Conservation (phyloP, 2,329 filamentous ascomycete species). For the Cladophialophora chaetospira region DNA sequence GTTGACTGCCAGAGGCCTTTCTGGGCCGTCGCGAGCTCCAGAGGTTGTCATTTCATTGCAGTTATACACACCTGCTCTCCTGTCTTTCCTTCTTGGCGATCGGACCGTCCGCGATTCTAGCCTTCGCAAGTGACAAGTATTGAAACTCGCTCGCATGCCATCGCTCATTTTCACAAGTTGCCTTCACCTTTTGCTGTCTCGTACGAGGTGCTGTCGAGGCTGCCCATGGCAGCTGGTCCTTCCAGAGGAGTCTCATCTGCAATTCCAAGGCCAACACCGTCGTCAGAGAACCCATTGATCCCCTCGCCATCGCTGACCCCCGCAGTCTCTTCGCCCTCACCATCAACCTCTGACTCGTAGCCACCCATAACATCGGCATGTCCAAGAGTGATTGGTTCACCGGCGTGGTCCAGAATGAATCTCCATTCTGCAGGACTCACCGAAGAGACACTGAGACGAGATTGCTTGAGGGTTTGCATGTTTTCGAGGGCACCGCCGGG, state of each 20-base stretch:
- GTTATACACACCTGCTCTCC: too few relatives aligned
- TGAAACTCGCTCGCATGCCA: too few relatives aligned
- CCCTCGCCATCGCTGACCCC: slow-evolving; percentile 16
- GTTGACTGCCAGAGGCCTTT: too few relatives aligned
- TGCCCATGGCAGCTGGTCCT: not conserved
- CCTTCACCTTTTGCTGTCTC: not conserved
- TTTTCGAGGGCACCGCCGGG: slow-evolving; percentile 61
- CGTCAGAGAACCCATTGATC: not conserved
- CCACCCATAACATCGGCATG: slow-evolving; percentile 21
- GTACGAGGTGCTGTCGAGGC: not conserved
- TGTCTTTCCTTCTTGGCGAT: too few relatives aligned
- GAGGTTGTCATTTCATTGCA: too few relatives aligned
- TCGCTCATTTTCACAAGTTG: too few relatives aligned
- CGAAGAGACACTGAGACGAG: slow-evolving; percentile 72
- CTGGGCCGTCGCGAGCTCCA: too few relatives aligned
- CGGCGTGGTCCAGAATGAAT: slow-evolving; percentile 49
- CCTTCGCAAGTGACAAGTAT: too few relatives aligned
- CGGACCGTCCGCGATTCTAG: too few relatives aligned
- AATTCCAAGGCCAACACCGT: not conserved
- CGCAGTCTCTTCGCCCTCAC: slow-evolving; percentile 26
- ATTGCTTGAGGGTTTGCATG: slow-evolving; percentile 82
- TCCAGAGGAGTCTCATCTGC: not conserved
- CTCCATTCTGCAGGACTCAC: slow-evolving; percentile 52
- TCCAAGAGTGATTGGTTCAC: slow-evolving; percentile 35
- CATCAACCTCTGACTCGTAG: slow-evolving; percentile 30